A percentile compares a stretch with the other conserved stretches of the same genome.
These are phyloP conservation scores for Xylariaceae sp. DNA, from an alignment of 2,329 filamentous ascomycete genomes.

Conservation along the genomic window DNA sequence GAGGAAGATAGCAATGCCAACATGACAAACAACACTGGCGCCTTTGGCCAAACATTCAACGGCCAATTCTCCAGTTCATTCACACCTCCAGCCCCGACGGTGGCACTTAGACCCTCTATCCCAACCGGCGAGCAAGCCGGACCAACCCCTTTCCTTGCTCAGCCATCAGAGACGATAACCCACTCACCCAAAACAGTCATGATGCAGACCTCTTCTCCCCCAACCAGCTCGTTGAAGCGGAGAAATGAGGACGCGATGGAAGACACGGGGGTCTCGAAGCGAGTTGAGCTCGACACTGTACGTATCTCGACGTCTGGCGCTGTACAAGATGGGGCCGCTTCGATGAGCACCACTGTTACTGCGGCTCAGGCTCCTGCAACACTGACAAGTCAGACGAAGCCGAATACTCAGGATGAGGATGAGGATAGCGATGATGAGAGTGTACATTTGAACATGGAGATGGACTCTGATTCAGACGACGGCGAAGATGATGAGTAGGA, in stretches of 20 bases:
- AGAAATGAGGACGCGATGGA: slow-evolving; percentile 40
- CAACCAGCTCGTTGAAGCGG: slow-evolving; percentile 37
- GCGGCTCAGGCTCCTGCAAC: background rate
- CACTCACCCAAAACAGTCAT: slow-evolving; percentile 9
- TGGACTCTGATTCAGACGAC: slow-evolving; percentile 39
- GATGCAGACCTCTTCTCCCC: slow-evolving; percentile 9
- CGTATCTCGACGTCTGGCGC: slow-evolving; percentile 9
- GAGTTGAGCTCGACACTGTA: slow-evolving; percentile 35
- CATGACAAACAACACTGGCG: slow-evolving; percentile 18
- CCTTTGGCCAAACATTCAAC: slow-evolving; percentile 24
- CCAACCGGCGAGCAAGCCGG: slow-evolving; percentile 10
- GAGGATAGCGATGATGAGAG: slow-evolving; percentile 49
- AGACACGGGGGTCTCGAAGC: slow-evolving; percentile 37
- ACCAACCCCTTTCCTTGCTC: slow-evolving; percentile 26
- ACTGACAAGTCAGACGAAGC: background rate
- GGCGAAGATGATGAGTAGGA: slow-evolving; percentile 36
- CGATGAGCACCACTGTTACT: background rate
- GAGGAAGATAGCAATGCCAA: slow-evolving; percentile 24
- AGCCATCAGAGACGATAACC: slow-evolving; percentile 22
- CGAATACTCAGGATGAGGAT: slow-evolving; percentile 35
- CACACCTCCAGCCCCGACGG: slow-evolving; percentile 8
- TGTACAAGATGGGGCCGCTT: slow-evolving; percentile 2
- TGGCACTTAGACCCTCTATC: slow-evolving; percentile 7
- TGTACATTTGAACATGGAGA: slow-evolving; percentile 58
- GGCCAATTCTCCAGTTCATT: slow-evolving; percentile 9